Evolutionary conservation across 2,329 filamentous ascomycete genomes (phyloP), one percentile per base, ranked within the genome.

Genomic region (Neofusicoccum parvum): DNA sequence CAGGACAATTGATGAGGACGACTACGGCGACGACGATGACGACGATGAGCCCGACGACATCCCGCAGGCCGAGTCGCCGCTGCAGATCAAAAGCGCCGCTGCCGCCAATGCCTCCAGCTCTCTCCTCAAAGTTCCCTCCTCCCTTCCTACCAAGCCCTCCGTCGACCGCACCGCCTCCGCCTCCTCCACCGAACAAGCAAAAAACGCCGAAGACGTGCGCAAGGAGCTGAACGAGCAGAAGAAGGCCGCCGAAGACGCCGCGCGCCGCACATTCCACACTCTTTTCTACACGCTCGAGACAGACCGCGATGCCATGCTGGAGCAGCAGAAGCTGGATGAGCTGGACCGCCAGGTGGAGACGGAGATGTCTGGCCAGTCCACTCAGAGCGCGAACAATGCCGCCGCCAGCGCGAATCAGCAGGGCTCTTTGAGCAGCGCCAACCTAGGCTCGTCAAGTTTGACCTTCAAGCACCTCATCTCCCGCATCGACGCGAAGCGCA

Each of bases 381-480:
- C 75, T 9, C 76, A 71, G 62, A 86, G 88, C 73, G 86, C 85
- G 63, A 85, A 80, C 67, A 81, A 81, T 66, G 81, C 81, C 69
- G 83, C 83, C 49, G 72, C 72, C 14, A 72, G 80, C 17, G 82
- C 81, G 14, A 86, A 88, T 69, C 91, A 92, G 69, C 92, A 96
- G 73, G 94, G 95, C 63, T 93, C 93, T 39, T 84, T 99, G 66
- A 97, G 93, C 76, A 97, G 88, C 76, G 92, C 94, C 64, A 98
- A 99, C 78, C 86, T 99, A 12, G 95, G 95, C 75, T 94, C 95
- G 62, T 98, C 95, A 3, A 98, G 94, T 77, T 83, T 99, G 69
- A 98, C 95, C 4, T 83, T 99, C 65, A 99, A 99, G 80, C 94
- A 99, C 78, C 88, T 99, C 67, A 98, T 99, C 74, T 92, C 94